A percentile compares a stretch with the other conserved stretches of the same genome.
Evolutionary conservation across 1,284 basidiomycete species (phyloP).

Genomic region (Naganishia albida): DNA sequence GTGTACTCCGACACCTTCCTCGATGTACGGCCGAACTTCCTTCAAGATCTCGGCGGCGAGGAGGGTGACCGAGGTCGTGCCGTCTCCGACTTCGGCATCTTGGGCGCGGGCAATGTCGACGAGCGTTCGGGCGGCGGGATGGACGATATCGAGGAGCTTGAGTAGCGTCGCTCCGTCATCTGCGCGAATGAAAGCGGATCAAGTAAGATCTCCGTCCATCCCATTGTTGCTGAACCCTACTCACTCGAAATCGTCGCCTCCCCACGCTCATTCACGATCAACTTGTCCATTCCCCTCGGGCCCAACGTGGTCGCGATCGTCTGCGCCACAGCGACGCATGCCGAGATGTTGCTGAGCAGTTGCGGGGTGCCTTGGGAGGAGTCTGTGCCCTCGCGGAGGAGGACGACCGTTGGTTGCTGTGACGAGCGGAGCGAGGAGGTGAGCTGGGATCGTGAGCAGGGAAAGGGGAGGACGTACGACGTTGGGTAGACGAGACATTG

Average conservation of each 20-base stretch:
- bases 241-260: slow-evolving; percentile 89
- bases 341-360: slow-evolving; percentile 92
- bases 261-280: slow-evolving; percentile 84
- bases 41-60: slow-evolving; percentile 93
- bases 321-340: slow-evolving; percentile 85
- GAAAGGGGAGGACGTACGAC: background rate
- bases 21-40: slow-evolving; percentile 86
- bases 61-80: slow-evolving; percentile 93
- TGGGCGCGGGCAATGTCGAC: slow-evolving; percentile 98
- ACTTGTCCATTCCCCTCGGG: slow-evolving; percentile 97
- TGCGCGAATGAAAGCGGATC: slow-evolving; percentile 36
- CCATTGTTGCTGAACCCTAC: slow-evolving; percentile 23
- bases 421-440: background rate
- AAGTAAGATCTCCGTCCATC: no score
- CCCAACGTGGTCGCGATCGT: slow-evolving; percentile 94
- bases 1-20: slow-evolving; percentile 96
- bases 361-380: slow-evolving; percentile 93
- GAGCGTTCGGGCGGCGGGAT: slow-evolving; percentile 92
- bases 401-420: slow-evolving; percentile 91
- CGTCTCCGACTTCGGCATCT: slow-evolving; percentile 97
- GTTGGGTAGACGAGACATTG: slow-evolving; percentile 24
- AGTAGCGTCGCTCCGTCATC: slow-evolving; percentile 97
- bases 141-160: slow-evolving; percentile 94
- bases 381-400: slow-evolving; percentile 93
- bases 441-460: background rate